A percentile compares a stretch with the other conserved stretches of the same genome.
Evolutionary conservation across 352 stramenopile genomes (phyloP).

Genomic region (Globisporangium barbulae): DNA sequence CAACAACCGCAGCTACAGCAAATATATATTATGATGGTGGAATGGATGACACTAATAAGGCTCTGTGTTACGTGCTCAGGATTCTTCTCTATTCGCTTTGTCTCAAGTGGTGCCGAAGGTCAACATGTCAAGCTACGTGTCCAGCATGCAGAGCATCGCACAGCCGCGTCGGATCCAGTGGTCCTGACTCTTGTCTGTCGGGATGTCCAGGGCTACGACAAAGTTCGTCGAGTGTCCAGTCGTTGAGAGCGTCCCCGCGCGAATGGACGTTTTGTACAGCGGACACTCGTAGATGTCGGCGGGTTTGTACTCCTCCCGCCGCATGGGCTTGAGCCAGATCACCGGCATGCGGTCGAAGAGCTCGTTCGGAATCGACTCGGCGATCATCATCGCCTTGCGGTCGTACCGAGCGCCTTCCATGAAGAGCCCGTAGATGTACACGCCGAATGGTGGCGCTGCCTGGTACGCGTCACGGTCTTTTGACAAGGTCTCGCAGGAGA

Average conservation of each 20-base stretch:
- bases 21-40: constrained; percentile 5
- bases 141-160: constrained; percentile 93
- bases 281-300: constrained; percentile 87
- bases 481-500: constrained; percentile 79
- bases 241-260: constrained; percentile 89
- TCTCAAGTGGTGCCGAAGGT: not conserved
- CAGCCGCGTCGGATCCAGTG: constrained; percentile 93
- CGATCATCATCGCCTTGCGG: constrained; percentile 63
- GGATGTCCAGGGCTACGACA: constrained; percentile 84
- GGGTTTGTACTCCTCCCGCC: constrained; percentile 68
- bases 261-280: constrained; percentile 92
- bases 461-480: constrained; percentile 73
- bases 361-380: constrained; percentile 86
- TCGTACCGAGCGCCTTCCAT: constrained; percentile 94
- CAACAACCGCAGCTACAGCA: not conserved
- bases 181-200: constrained; percentile 76
- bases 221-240: constrained; percentile 95
- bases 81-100: constrained; percentile 2
- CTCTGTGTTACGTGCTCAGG: not conserved
- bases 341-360: constrained; percentile 91
- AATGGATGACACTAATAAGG: constrained; percentile 5
- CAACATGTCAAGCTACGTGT: constrained; percentile 58
- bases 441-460: constrained; percentile 66
- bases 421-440: constrained; percentile 94
- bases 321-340: constrained; percentile 89